Evolutionary conservation across 768 basidiomycete species (phyloP), one percentile per base, ranked within the genome.

Genomic region (Mrakia hoshinonis): DNA sequence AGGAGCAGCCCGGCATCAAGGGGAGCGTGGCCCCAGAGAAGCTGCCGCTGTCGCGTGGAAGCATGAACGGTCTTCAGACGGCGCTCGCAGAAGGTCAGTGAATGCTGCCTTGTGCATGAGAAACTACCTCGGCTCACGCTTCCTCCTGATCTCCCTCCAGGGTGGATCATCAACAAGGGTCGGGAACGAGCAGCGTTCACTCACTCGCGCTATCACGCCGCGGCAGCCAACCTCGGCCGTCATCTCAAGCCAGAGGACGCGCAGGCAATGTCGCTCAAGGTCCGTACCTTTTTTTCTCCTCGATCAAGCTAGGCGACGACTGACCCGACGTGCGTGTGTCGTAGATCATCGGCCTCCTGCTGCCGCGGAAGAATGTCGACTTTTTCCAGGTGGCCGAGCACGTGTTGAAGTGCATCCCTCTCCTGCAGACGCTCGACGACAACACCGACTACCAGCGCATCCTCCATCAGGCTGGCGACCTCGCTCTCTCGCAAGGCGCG

Each of bases 131-230:
- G n/a, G n/a, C n/a, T n/a, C n/a, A n/a, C n/a, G n/a, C n/a, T n/a
- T n/a, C n/a, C n/a, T n/a, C n/a, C n/a, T n/a, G n/a, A n/a, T n/a
- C n/a, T n/a, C n/a, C n/a, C n/a, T n/a, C n/a, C n/a, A n/a, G n/a
- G 89, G 1, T 90, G 88, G 88, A 81, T 90, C 12, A 84, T 87
- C 7, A 86, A 87, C 70, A 81, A 86, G 62, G 88, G 87, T 4
- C 81, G 88, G 47, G 88, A 89, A 75, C 24, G 38, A 36, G 67
- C 38, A 9, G 54, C 65, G 1, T 70, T 72, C 38, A 62, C 65
- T 4, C 88, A 90, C 78, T 87, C 89, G 76, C 82, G 87, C 54
- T 90, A 88, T 78, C 83, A 87, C 11, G 87, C 88, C 78, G 88
- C 88, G 12, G 87, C 86, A 11, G 84, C 86, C 74, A 83, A 83